These are phyloP conservation scores for Moesziomyces parantarcticus DNA, from an alignment of 1,284 basidiomycete genomes.

Conservation along the genomic window DNA sequence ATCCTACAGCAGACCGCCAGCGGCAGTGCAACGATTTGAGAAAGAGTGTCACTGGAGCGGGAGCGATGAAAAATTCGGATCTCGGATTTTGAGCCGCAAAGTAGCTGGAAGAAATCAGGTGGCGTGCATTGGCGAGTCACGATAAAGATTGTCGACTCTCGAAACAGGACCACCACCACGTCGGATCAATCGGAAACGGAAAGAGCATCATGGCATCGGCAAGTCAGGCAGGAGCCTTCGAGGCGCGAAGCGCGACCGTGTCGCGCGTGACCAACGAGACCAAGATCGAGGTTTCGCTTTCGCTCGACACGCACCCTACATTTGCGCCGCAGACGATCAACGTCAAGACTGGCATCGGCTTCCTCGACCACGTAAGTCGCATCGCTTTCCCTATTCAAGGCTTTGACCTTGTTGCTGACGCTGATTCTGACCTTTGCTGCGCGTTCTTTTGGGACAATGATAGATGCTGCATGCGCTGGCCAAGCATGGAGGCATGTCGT, in stretches of 20 bases:
- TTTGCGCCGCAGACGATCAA: constrained; percentile 79
- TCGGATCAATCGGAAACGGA: background rate
- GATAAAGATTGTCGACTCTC: background rate
- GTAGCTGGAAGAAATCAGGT: constrained; percentile 19
- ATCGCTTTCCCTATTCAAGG: background rate
- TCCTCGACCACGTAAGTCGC: constrained; percentile 90
- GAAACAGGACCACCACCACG: background rate
- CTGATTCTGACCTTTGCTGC: background rate
- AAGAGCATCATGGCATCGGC: constrained; percentile 24
- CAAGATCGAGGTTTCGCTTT: constrained; percentile 81
- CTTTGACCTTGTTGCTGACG: background rate
- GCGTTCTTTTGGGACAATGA: background rate
- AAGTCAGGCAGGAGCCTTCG: constrained; percentile 19
- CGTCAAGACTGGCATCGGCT: constrained; percentile 94
- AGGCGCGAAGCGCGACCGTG: constrained; percentile 75
- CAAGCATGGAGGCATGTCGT: constrained; percentile 72
- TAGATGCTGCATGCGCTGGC: constrained; percentile 68
- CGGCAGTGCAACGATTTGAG: background rate
- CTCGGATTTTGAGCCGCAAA: constrained; percentile 11
- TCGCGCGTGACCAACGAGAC: constrained; percentile 93
- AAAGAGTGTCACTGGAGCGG: too few relatives aligned
- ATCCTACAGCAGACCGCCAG: background rate
- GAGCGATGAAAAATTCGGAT: constrained; percentile 4
- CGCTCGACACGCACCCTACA: constrained; percentile 83
- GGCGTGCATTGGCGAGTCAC: constrained; percentile 23